Conservation (phyloP, 805 yeast genomes). For the Cyberlindnera amylophila region DNA sequence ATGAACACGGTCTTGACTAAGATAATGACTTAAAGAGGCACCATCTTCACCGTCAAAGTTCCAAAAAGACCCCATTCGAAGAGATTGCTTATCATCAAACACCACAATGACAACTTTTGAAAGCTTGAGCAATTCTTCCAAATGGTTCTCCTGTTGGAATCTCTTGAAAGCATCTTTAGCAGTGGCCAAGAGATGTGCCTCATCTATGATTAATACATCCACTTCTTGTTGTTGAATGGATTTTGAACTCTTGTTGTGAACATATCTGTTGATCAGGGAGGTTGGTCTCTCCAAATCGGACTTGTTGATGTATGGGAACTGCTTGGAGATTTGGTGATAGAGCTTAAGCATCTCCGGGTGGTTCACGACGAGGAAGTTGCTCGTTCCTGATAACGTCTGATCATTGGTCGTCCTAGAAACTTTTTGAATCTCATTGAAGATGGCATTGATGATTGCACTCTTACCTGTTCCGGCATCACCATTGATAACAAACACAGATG, state of each 20-base stretch:
- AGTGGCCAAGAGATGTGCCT: slow-evolving; percentile 42
- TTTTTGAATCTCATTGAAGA: slow-evolving; percentile 41
- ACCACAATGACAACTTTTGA: slow-evolving; percentile 39
- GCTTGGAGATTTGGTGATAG: slow-evolving; percentile 36
- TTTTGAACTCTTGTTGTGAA: slow-evolving; percentile 5
- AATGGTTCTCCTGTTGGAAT: slow-evolving; percentile 41
- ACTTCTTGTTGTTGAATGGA: slow-evolving; percentile 15
- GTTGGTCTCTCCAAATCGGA: slow-evolving; percentile 44
- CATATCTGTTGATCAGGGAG: slow-evolving; percentile 35
- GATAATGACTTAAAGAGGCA: slow-evolving; percentile 28
- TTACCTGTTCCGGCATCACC: slow-evolving; percentile 51
- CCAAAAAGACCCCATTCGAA: slow-evolving; percentile 47
- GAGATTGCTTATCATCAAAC: slow-evolving; percentile 42
- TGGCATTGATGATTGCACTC: slow-evolving; percentile 38
- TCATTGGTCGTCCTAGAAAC: slow-evolving; percentile 22
- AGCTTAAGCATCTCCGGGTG: slow-evolving; percentile 47
- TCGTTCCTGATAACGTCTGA: slow-evolving; percentile 27
- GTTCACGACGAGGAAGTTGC: slow-evolving; percentile 39
- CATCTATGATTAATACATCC: slow-evolving; percentile 42
- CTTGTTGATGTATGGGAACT: slow-evolving; percentile 35
- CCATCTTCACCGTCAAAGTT: slow-evolving; percentile 31
- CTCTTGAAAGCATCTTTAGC: slow-evolving; percentile 42
- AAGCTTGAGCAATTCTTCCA: slow-evolving; percentile 37
- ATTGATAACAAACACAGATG: slow-evolving; percentile 39
- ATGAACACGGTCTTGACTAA: slow-evolving; percentile 3